Base-by-base conservation (phyloP, 1,284 basidiomycete species). In the Porphyrellus sp. region DNA sequence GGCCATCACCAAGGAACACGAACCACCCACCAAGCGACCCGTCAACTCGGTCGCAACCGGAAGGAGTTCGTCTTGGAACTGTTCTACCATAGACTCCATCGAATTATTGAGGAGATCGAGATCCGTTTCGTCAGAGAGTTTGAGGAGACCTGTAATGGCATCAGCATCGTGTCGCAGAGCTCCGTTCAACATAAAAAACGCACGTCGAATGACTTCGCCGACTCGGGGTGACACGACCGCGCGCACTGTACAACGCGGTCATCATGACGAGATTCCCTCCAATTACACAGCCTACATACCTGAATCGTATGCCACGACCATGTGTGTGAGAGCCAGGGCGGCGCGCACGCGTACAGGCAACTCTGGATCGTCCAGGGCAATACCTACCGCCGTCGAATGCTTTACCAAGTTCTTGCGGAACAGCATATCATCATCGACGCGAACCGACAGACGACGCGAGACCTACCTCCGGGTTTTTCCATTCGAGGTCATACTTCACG, bases 121-220 rank as follows among this genome's bases (percentile, higher is more conserved):
- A 66, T 96, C 93, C 31, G 91, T 92, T 70, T 94, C 91, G 65
- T 94, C 90, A 8, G 89, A 86, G 34, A 96, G 77, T 70, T 92
- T 92, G 58, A 95, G 78, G 23, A 95, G 75, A 65, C 91, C 91
- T 87, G 59, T 33, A 6, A 49, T 18, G 16, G 4, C 18, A 28
- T 46, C 24, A 59, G 8, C 12, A 3, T 11, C 8, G 43, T 4
- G 6, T 18, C 37, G 27, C 5, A 31, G 1, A 20, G 5, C 27
- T 23, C 12, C n/a, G 4, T 43, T 13, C 8, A 45, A n/a, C n/a
- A n/a, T n/a, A n/a, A 31, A 45, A 12, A 18, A 47, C 77, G 49
- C 59, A 86, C 89, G 86, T 73, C 93, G 91, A 60, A 96, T 86
- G 61, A 96, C 85, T 64, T 92, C 89, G 38, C 86, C 90, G 33